These are phyloP conservation scores for Endogone sp. DNA, from an alignment of 192 early-diverging fungal genomes.

Conservation along the genomic window DNA sequence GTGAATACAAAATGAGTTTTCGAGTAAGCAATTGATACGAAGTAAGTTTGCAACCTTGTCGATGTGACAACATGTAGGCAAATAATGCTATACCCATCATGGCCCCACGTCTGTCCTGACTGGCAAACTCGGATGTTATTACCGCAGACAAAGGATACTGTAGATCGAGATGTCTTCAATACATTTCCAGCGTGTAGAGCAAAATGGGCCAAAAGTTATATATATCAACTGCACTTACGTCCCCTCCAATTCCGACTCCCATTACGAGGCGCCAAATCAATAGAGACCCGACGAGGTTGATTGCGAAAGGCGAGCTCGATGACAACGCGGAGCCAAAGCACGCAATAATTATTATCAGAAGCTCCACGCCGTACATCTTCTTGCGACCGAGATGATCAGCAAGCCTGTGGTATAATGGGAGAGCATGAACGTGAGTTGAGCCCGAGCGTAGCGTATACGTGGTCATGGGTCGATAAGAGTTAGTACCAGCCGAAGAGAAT, in stretches of 20 bases:
- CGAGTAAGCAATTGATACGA: no score
- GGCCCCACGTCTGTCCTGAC: constrained; percentile 67
- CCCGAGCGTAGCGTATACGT: no score
- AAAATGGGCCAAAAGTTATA: not conserved
- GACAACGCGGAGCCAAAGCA: constrained; percentile 75
- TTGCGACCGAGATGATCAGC: constrained; percentile 85
- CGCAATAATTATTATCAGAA: constrained; percentile 83
- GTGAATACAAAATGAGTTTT: not conserved
- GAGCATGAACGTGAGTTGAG: no score
- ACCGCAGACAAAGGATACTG: constrained; percentile 78
- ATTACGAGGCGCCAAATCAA: constrained; percentile 74
- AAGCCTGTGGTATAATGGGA: no score
- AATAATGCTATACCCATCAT: constrained; percentile 56
- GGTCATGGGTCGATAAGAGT: no score
- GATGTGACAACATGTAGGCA: no score
- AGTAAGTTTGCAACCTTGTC: no score
- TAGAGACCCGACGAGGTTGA: constrained; percentile 46
- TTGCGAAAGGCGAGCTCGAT: constrained; percentile 24
- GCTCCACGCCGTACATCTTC: constrained; percentile 76
- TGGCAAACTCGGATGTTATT: constrained; percentile 90
- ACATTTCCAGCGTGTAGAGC: not conserved
- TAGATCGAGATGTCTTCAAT: not conserved
- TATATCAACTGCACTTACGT: constrained; percentile 13
- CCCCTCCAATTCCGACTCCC: constrained; percentile 76
- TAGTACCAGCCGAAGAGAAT: constrained; percentile 63